These are phyloP conservation scores for Chloris gayana DNA, from an alignment of 176 grass and related monocot genomes.

Conservation along the genomic window DNA sequence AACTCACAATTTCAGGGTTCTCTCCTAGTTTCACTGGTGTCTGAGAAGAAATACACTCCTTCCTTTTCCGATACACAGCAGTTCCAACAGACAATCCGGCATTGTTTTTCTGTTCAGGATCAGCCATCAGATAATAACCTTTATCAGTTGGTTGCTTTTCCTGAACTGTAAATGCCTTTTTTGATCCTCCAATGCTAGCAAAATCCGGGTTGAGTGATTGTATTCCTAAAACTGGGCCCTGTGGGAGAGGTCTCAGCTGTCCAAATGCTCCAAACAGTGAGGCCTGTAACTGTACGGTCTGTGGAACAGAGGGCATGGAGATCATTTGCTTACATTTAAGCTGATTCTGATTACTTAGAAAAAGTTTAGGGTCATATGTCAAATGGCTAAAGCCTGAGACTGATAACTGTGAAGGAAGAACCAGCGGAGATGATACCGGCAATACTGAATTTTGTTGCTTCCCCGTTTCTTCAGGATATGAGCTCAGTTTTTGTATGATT, in stretches of 20 bases:
- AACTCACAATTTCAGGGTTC: constrained; percentile 14
- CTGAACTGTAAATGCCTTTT: not conserved
- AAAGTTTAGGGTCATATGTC: constrained; percentile 30
- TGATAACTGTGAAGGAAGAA: constrained; percentile 21
- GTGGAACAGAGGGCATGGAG: constrained; percentile 6
- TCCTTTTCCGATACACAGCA: constrained; percentile 15
- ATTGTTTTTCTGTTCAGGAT: not conserved
- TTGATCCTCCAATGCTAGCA: constrained; percentile 11
- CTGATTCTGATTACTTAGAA: not conserved
- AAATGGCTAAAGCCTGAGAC: constrained; percentile 13
- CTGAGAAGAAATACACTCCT: not conserved
- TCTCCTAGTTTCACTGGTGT: not conserved
- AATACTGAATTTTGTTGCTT: constrained; percentile 24
- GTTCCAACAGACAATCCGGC: constrained; percentile 15
- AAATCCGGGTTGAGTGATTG: not conserved
- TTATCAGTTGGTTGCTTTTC: constrained; percentile 29
- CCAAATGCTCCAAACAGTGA: constrained; percentile 37
- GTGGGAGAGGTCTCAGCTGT: constrained; percentile 31
- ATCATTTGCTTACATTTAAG: constrained; percentile 9
- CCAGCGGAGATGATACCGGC: not conserved
- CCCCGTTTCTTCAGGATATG: constrained; percentile 18
- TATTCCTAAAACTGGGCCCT: constrained; percentile 8
- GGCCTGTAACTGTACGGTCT: constrained; percentile 18
- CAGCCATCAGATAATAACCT: constrained; percentile 11
- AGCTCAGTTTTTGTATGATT: not conserved